phyloP scores from a whole-genome alignment of 805 yeast species.

The Saturnispora besseyi region DNA sequence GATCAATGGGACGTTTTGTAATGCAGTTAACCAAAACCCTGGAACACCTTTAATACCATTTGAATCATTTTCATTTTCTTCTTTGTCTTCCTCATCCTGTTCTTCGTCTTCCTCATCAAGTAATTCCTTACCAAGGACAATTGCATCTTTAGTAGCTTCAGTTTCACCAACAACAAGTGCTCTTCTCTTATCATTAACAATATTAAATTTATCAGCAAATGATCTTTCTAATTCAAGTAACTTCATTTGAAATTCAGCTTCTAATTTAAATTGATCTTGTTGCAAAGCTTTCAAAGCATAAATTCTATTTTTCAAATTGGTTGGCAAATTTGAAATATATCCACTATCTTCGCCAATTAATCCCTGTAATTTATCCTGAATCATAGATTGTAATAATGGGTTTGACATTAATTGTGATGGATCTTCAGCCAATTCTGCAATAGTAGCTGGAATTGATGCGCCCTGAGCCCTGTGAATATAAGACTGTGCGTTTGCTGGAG shows the following conservation, averaged over 20 bases:
- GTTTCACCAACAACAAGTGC: constrained; percentile 59
- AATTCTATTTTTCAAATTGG: constrained; percentile 63
- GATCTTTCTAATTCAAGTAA: constrained; percentile 78
- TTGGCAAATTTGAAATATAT: constrained; percentile 70
- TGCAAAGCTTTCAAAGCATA: constrained; percentile 78
- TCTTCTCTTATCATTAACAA: constrained; percentile 66
- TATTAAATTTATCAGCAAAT: constrained; percentile 62
- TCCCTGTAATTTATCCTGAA: constrained; percentile 79
- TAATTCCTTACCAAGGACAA: constrained; percentile 34
- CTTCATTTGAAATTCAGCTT: constrained; percentile 86
- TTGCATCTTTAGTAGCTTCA: constrained; percentile 70
- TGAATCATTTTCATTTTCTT: constrained; percentile 28
- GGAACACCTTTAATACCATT: constrained; percentile 60
- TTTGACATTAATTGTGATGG: constrained; percentile 40
- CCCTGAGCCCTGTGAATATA: constrained; percentile 49
- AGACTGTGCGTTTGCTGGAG: constrained; percentile 81
- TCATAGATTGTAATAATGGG: constrained; percentile 78
- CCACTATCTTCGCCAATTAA: constrained; percentile 84
- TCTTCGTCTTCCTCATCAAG: constrained; percentile 37
- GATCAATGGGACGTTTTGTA: constrained; percentile 75
- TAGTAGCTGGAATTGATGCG: constrained; percentile 58
- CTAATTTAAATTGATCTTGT: constrained; percentile 68
- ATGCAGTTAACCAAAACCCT: constrained; percentile 92
- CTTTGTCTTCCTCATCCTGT: constrained; percentile 29
- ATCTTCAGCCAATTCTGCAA: constrained; percentile 54